Evolutionary conservation across 805 yeast genomes (phyloP), one percentile per base, ranked within the genome.

Genomic region (baker's yeast (Saccharomyces cerevisiae)): DNA sequence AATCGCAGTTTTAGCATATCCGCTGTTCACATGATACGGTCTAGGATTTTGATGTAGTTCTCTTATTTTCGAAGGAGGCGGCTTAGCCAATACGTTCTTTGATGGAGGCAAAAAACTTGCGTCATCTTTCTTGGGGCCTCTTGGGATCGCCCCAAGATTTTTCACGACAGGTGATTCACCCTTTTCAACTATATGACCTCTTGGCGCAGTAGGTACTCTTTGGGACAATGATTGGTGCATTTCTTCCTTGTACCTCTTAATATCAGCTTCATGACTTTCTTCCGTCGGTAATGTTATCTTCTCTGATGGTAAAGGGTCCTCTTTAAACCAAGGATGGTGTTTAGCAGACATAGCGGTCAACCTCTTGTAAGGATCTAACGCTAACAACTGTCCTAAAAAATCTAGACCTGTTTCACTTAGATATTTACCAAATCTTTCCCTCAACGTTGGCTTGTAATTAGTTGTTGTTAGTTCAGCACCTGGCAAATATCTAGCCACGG

Each of bases 181-280:
- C 27, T 49, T 51, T 49, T 65, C 68, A n/a, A 60, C 53, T 2
- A 58, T 51, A 55, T 68, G 71, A 5, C 72, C 72, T 43, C 55
- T 59, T 5, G 71, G 72, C 5, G 71, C 71, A 2, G 70, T 59
- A 24, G 71, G 72, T 1, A 64, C 70, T 49, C 61, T 65, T 48
- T 64, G 70, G 4, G 71, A 65, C 62, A 68, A 60, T 3, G 68
- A 64, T 52, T 64, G 67, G 21, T 62, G 68, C 60, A 62, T 51
- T 54, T 75, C 79, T 65, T 73, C 73, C 67, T 76, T 77, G 71
- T 79, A 76, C 58, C 81, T 75, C 57, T 81, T 81, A 49, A 81
- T 81, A 69, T 89, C 97, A 27, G 90, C 79, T 69, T 92, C 98
- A 68, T 94, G 97, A 57, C 96, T 82, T 58, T 91, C 96, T 59